These are phyloP conservation scores for Tricholoma matsutake DNA, from an alignment of 768 basidiomycete genomes.

Conservation along the genomic window DNA sequence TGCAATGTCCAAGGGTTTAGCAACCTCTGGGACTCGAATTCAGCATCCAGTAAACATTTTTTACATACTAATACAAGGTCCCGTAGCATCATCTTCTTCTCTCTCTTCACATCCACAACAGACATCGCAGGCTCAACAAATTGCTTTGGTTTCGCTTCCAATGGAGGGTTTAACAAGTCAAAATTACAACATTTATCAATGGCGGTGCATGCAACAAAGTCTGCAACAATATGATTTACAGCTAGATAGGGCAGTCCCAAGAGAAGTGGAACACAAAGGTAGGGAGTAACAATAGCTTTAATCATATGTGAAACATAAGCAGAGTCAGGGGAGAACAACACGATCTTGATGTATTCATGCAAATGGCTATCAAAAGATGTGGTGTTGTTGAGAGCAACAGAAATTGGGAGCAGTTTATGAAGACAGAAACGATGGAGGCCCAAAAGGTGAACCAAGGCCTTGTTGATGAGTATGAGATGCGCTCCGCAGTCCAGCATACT, in stretches of 20 bases:
- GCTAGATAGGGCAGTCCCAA: constrained; percentile 24
- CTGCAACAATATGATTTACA: constrained; percentile 15
- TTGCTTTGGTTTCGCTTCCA: not conserved
- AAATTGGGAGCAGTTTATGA: not conserved
- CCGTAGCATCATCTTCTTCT: not conserved
- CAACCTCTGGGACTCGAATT: not conserved
- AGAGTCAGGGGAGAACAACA: not conserved
- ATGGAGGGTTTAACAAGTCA: constrained; percentile 5
- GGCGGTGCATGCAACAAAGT: constrained; percentile 14
- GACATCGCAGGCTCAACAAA: not conserved
- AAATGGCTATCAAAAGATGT: not conserved
- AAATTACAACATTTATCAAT: constrained; percentile 11
- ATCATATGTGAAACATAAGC: not conserved
- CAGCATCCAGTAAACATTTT: not conserved
- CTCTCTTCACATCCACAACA: not conserved
- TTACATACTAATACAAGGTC: not conserved
- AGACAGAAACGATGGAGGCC: not conserved
- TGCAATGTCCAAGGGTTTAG: not conserved
- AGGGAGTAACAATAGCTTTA: not conserved
- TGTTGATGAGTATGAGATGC: not conserved
- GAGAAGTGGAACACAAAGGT: constrained; percentile 17
- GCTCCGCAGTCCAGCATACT: not conserved
- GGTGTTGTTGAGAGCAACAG: not conserved
- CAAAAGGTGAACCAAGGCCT: not conserved
- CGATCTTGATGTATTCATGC: not conserved